Percentiles rank a stretch among this genome's conserved stretches.
Evolutionary conservation across 352 stramenopile genomes (phyloP).

Genomic region (Pythium utonaiense): DNA sequence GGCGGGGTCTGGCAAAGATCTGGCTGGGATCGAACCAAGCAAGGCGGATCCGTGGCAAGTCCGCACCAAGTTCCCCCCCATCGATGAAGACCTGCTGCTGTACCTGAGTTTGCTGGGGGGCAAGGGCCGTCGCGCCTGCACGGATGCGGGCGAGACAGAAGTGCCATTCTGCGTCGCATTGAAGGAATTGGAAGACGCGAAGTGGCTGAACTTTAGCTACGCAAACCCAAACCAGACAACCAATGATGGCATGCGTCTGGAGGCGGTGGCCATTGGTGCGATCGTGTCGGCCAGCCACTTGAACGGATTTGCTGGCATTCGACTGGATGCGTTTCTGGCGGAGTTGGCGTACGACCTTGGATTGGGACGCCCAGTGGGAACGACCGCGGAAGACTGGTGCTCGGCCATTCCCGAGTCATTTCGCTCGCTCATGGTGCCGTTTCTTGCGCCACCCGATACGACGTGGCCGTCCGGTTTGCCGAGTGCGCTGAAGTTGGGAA

Average conservation of each 20-base stretch:
- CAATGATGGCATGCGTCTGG: neutral
- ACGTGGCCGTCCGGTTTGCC: neutral
- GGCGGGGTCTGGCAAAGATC: neutral
- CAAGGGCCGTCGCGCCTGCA: slow-evolving; percentile 1
- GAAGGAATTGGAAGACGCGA: neutral
- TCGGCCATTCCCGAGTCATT: neutral
- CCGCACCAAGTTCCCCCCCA: slow-evolving; percentile 8
- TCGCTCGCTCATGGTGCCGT: neutral
- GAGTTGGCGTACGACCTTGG: neutral
- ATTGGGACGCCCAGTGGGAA: neutral
- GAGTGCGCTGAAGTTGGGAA: neutral
- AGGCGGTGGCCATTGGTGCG: neutral
- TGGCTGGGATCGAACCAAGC: neutral
- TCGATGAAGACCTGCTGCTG: slow-evolving; percentile 29
- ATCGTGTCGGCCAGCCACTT: neutral
- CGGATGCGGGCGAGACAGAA: neutral
- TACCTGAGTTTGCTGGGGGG: slow-evolving; percentile 30
- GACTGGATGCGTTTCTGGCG: neutral
- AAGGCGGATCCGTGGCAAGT: neutral
- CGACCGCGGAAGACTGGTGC: neutral
- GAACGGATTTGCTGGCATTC: slow-evolving; percentile 3
- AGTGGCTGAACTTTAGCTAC: neutral
- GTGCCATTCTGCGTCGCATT: neutral
- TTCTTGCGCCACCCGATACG: neutral
- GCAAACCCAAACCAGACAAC: neutral